A percentile compares a stretch with the other conserved stretches of the same genome.
These are phyloP conservation scores for Choricystis sp. DNA, from an alignment of 139 green algal species.

Conservation along the genomic window DNA sequence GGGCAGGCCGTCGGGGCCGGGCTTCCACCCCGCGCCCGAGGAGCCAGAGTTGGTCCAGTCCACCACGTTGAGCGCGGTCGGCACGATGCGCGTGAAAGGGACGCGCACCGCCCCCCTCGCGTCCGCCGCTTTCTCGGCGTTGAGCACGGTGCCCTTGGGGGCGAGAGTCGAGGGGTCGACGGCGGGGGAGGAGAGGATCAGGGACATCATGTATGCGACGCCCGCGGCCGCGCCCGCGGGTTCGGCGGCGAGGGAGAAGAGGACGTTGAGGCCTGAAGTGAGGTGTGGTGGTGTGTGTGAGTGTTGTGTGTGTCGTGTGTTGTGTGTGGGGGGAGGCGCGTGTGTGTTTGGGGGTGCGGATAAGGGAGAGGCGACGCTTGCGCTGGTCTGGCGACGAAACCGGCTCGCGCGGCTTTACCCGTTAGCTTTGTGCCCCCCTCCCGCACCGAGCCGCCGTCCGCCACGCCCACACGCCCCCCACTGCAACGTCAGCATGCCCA, in stretches of 20 bases:
- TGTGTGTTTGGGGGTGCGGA: background rate
- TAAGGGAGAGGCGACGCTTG: no score
- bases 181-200: conserved; percentile 32
- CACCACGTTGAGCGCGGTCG: conserved; percentile 34
- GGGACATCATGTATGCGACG: conserved; percentile 54
- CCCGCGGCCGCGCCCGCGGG: conserved; percentile 32
- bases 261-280: conserved; percentile 21
- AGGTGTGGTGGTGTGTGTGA: background rate
- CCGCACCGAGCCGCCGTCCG: no score
- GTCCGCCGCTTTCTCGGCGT: conserved; percentile 44
- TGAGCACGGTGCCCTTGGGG: conserved; percentile 42
- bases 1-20: conserved; percentile 31
- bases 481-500: no score
- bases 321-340: background rate
- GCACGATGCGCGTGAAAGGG: conserved; percentile 45
- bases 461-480: no score
- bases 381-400: no score
- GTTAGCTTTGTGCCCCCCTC: no score
- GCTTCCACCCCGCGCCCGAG: conserved; percentile 37
- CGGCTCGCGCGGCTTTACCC: no score
- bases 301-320: background rate
- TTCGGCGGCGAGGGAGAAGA: conserved; percentile 35
- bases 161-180: conserved; percentile 48
- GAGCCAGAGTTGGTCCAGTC: conserved; percentile 36
- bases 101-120: conserved; percentile 31